Evolutionary conservation across 2,329 filamentous ascomycete species (phyloP).

Genomic region (Mycosphaerella sp.): DNA sequence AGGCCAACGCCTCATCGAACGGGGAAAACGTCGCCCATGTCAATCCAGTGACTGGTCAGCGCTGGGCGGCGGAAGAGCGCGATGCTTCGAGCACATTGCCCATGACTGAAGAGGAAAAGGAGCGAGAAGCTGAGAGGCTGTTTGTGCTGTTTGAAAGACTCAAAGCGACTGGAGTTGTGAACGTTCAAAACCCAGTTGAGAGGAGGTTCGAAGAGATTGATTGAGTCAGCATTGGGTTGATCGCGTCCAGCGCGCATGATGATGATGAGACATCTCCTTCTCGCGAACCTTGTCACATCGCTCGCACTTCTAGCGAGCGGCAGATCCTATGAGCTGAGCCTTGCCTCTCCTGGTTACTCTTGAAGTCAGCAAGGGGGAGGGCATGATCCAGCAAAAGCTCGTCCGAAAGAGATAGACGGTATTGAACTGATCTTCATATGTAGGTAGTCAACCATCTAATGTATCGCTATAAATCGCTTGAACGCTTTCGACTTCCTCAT

Average conservation of each 20-base stretch:
- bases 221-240: neutral
- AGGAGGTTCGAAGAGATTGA: slow-evolving; percentile 64
- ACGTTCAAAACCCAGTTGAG: slow-evolving; percentile 72
- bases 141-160: slow-evolving; percentile 85
- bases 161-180: slow-evolving; percentile 66
- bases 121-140: slow-evolving; percentile 79
- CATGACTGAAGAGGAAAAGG: slow-evolving; percentile 89
- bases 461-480: neutral
- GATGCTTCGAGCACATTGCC: slow-evolving; percentile 58
- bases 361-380: neutral
- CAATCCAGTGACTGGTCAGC: slow-evolving; percentile 85
- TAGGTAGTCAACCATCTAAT: neutral
- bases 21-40: slow-evolving; percentile 37
- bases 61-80: slow-evolving; percentile 34
- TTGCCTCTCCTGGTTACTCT: slow-evolving; percentile 34
- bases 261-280: neutral
- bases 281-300: neutral
- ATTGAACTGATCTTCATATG: neutral
- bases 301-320: neutral
- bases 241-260: neutral
- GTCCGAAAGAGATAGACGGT: neutral
- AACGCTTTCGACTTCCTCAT: slow-evolving; percentile 5
- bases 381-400: neutral
- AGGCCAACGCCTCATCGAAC: slow-evolving; percentile 43
- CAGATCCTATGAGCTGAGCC: slow-evolving; percentile 34